These are phyloP conservation scores for Fusarium metavorans DNA, from an alignment of 2,329 filamentous ascomycete genomes.

Conservation along the genomic window DNA sequence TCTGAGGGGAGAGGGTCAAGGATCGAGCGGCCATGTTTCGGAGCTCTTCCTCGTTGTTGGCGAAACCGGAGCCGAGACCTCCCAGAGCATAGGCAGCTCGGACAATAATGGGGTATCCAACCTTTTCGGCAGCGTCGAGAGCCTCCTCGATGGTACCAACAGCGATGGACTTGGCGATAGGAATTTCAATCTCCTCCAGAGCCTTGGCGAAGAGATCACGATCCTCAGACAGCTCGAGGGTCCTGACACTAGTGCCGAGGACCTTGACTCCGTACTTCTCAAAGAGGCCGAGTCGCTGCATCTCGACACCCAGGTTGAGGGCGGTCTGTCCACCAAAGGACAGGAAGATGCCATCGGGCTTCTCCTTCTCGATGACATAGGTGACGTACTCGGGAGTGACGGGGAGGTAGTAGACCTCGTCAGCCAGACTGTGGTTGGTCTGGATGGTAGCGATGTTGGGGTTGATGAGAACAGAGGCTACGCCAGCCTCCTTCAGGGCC, in stretches of 20 bases:
- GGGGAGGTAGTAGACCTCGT: slow-evolving; percentile 98
- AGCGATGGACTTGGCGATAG: slow-evolving; percentile 95
- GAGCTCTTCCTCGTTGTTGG: slow-evolving; percentile 92
- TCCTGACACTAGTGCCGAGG: slow-evolving; percentile 93
- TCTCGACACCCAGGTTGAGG: slow-evolving; percentile 95
- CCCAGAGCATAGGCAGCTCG: slow-evolving; percentile 96
- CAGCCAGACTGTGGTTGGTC: slow-evolving; percentile 94
- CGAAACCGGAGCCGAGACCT: slow-evolving; percentile 96
- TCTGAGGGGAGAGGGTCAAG: slow-evolving; percentile 93
- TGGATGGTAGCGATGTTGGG: slow-evolving; percentile 99
- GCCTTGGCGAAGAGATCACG: slow-evolving; percentile 96
- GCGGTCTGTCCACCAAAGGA: slow-evolving; percentile 98
- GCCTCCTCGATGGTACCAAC: slow-evolving; percentile 93
- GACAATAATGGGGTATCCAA: slow-evolving; percentile 98
- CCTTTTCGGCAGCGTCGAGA: slow-evolving; percentile 83
- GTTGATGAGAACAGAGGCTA: slow-evolving; percentile 93
- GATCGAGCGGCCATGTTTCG: slow-evolving; percentile 93
- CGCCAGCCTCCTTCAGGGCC: slow-evolving; percentile 94
- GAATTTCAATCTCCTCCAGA: slow-evolving; percentile 96
- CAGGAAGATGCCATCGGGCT: slow-evolving; percentile 96
- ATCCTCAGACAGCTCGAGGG: slow-evolving; percentile 94
- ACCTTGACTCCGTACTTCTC: slow-evolving; percentile 97
- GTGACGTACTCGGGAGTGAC: slow-evolving; percentile 98
- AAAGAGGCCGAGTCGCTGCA: slow-evolving; percentile 95
- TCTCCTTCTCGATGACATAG: slow-evolving; percentile 96